Evolutionary conservation across 768 basidiomycete genomes (phyloP).

Genomic region (Suillus clintonianus): DNA sequence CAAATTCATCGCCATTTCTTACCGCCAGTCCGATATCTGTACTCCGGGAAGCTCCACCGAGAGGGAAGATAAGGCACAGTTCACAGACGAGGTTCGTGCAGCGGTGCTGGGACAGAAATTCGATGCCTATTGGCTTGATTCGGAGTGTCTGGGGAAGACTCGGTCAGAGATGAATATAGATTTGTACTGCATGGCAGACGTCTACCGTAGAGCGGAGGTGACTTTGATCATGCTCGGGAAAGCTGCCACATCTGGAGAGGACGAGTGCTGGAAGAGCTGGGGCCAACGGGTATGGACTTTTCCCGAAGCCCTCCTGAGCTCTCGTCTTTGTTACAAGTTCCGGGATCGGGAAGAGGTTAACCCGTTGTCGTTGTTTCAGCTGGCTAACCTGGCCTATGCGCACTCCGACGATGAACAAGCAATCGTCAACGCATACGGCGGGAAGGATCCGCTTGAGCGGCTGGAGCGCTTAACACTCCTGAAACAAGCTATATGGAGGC

Average conservation of each 20-base stretch:
- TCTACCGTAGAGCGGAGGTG: slow-evolving; percentile 11
- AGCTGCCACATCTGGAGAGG: not conserved
- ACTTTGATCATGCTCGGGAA: slow-evolving; percentile 14
- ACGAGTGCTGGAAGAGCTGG: slow-evolving; percentile 16
- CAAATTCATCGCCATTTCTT: slow-evolving; percentile 17
- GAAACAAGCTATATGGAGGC: slow-evolving; percentile 17
- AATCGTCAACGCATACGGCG: slow-evolving; percentile 10
- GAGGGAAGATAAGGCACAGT: slow-evolving; percentile 2
- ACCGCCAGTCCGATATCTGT: slow-evolving; percentile 8
- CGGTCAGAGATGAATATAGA: slow-evolving; percentile 14
- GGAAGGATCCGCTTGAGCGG: slow-evolving; percentile 10
- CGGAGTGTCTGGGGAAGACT: slow-evolving; percentile 14
- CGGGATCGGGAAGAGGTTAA: not conserved
- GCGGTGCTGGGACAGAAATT: slow-evolving; percentile 1
- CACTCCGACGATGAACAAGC: slow-evolving; percentile 9
- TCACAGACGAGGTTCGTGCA: slow-evolving; percentile 8
- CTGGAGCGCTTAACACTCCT: slow-evolving; percentile 16
- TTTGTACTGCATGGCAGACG: slow-evolving; percentile 18
- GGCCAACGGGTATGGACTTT: slow-evolving; percentile 14
- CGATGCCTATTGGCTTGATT: slow-evolving; percentile 20
- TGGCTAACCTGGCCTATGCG: slow-evolving; percentile 17
- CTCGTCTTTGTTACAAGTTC: not conserved
- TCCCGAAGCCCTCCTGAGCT: slow-evolving; percentile 4
- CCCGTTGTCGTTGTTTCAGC: not conserved
- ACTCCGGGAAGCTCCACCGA: not conserved